A percentile compares a stretch with the other conserved stretches of the same genome.
phyloP scores from a whole-genome alignment of 1,284 basidiomycete genomes.

The Vanrija humicola region DNA sequence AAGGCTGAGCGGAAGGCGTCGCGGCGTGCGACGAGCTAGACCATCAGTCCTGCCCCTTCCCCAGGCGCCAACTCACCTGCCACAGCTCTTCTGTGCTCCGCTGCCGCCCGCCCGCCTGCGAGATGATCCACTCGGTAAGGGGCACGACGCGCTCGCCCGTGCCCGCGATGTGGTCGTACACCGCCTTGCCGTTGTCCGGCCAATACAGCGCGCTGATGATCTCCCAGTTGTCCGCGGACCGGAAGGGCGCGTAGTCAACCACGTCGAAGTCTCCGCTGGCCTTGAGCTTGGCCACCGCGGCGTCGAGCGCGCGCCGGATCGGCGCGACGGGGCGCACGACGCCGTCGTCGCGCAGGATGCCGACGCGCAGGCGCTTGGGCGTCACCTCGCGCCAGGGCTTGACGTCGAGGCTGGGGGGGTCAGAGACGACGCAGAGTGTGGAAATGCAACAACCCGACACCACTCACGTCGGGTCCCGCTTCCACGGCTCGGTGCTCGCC shows the following conservation, averaged over 20 bases:
- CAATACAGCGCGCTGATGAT: constrained; percentile 40
- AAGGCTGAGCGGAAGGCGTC: constrained; percentile 32
- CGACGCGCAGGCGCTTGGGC: constrained; percentile 31
- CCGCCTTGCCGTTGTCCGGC: constrained; percentile 35
- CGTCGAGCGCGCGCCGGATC: constrained; percentile 41
- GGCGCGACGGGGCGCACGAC: constrained; percentile 45
- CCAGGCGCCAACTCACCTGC: constrained; percentile 3
- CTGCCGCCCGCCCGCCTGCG: constrained; percentile 14
- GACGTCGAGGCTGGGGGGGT: background rate
- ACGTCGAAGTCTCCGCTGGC: constrained; percentile 24
- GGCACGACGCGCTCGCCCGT: constrained; percentile 36
- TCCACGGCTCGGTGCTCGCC: constrained; percentile 36
- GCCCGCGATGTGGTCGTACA: constrained; percentile 18
- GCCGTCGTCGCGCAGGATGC: constrained; percentile 48
- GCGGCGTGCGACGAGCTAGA: constrained; percentile 19
- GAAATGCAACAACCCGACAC: too few species aligned
- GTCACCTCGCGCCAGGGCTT: background rate
- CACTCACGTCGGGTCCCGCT: constrained; percentile 30
- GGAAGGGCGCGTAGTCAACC: constrained; percentile 26
- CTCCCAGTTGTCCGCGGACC: constrained; percentile 24
- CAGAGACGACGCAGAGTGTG: too few species aligned
- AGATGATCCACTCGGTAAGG: constrained; percentile 38
- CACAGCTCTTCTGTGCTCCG: constrained; percentile 21
- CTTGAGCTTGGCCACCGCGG: constrained; percentile 27
- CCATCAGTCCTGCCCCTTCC: too few species aligned